Conservation (phyloP, 2,329 filamentous ascomycete species). For the Bipolaris gigantea region DNA sequence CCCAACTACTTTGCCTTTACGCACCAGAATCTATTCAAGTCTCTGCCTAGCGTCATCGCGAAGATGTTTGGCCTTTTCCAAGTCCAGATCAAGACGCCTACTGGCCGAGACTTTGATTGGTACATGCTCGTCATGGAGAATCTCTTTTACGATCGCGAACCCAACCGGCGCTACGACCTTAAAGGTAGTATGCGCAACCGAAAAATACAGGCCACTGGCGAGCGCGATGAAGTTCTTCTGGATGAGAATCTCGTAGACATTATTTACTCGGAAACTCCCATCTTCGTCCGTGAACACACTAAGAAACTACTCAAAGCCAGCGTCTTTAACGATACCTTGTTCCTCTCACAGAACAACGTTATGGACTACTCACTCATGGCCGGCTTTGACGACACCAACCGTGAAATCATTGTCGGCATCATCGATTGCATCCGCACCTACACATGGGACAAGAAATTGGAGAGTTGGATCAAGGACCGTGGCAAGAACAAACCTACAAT, state of each 20-base stretch:
- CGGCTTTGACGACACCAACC: slow-evolving; percentile 85
- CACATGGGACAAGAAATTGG: slow-evolving; percentile 99
- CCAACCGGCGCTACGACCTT: slow-evolving; percentile 80
- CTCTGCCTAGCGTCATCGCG: slow-evolving; percentile 88
- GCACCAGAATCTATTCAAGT: slow-evolving; percentile 93
- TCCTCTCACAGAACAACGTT: slow-evolving; percentile 90
- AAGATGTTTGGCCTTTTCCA: slow-evolving; percentile 99
- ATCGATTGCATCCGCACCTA: slow-evolving; percentile 97
- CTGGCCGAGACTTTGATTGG: slow-evolving; percentile 90
- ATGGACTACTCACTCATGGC: slow-evolving; percentile 99
- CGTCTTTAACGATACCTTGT: slow-evolving; percentile 97
- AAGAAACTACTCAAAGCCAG: slow-evolving; percentile 90
- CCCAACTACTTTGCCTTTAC: slow-evolving; percentile 98
- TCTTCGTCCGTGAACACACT: slow-evolving; percentile 93
- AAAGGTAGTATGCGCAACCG: slow-evolving; percentile 99
- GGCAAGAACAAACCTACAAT: slow-evolving; percentile 89
- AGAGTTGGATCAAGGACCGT: slow-evolving; percentile 98
- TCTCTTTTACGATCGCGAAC: slow-evolving; percentile 90
- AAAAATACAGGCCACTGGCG: slow-evolving; percentile 92
- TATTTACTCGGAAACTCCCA: slow-evolving; percentile 86
- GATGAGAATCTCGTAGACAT: slow-evolving; percentile 99
- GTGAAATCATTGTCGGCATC: slow-evolving; percentile 94
- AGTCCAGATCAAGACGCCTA: slow-evolving; percentile 95
- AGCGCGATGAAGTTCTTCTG: slow-evolving; percentile 92
- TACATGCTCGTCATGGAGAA: slow-evolving; percentile 97